Evolutionary conservation across 139 green algal species (phyloP).

Genomic region (Axilococcus clingmanii): DNA sequence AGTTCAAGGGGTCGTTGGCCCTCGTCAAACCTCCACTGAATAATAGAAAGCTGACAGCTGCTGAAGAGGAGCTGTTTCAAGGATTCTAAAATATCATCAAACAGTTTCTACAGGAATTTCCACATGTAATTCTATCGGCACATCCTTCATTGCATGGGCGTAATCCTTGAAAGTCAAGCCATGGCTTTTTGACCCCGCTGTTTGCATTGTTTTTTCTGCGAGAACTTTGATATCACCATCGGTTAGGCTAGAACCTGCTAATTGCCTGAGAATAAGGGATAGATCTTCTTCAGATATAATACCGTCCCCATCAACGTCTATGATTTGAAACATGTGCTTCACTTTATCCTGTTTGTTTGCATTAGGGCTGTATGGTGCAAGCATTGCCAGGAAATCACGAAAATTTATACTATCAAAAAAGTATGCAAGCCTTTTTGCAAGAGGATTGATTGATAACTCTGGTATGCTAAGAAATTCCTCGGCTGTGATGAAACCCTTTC

Average conservation of each 20-base stretch:
- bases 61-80: too few relatives aligned
- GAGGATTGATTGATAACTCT: slow-evolving; percentile 92
- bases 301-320: slow-evolving; percentile 45
- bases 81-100: too few relatives aligned
- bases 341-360: slow-evolving; percentile 64
- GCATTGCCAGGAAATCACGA: slow-evolving; percentile 75
- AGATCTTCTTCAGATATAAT: slow-evolving; percentile 66
- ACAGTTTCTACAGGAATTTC: slow-evolving; percentile 9
- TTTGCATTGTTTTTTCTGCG: slow-evolving; percentile 20
- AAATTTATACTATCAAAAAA: slow-evolving; percentile 89
- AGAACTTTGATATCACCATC: slow-evolving; percentile 52
- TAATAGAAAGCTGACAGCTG: too few relatives aligned
- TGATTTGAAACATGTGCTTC: slow-evolving; percentile 58
- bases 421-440: slow-evolving; percentile 63
- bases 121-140: slow-evolving; percentile 9
- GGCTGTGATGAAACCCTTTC: slow-evolving; percentile 84
- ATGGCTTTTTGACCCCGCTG: neutral
- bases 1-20: too few relatives aligned
- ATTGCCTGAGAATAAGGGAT: slow-evolving; percentile 69
- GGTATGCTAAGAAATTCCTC: slow-evolving; percentile 87
- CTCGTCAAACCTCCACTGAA: too few relatives aligned
- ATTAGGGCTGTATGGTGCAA: slow-evolving; percentile 63
- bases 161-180: slow-evolving; percentile 11
- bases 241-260: slow-evolving; percentile 59
- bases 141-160: slow-evolving; percentile 8